These are phyloP conservation scores for Phyllosticta capitalensis DNA, from an alignment of 2,329 filamentous ascomycete species.

Conservation along the genomic window DNA sequence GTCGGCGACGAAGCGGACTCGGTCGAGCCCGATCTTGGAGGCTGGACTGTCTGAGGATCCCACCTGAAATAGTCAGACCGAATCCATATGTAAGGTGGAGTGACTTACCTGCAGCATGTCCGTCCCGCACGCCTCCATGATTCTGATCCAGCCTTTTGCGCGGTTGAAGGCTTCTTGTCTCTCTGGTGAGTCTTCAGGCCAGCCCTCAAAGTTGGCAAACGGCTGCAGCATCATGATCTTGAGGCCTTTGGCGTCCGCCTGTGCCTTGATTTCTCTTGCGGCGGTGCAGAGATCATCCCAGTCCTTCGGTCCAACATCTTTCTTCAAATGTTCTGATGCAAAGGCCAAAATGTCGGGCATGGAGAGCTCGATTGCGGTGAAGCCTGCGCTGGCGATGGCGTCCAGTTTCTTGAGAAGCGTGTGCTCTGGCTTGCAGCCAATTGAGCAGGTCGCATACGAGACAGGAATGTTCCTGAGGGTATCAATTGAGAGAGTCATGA, in stretches of 20 bases:
- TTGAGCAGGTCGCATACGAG: slow-evolving; percentile 49
- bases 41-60: slow-evolving; percentile 54
- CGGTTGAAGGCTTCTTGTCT: slow-evolving; percentile 53
- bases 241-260: slow-evolving; percentile 47
- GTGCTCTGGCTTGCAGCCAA: slow-evolving; percentile 39
- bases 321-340: slow-evolving; percentile 42
- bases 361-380: slow-evolving; percentile 61
- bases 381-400: slow-evolving; percentile 55
- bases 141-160: slow-evolving; percentile 56
- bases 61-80: slow-evolving; percentile 30
- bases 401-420: slow-evolving; percentile 51
- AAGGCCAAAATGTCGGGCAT: slow-evolving; percentile 64
- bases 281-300: slow-evolving; percentile 49
- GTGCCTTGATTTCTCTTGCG: slow-evolving; percentile 43
- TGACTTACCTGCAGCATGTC: slow-evolving; percentile 57
- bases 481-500: slow-evolving; percentile 27
- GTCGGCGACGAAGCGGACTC: slow-evolving; percentile 48
- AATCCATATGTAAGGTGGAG: background rate
- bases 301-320: slow-evolving; percentile 47
- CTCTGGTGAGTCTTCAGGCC: slow-evolving; percentile 49
- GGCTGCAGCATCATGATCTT: slow-evolving; percentile 64
- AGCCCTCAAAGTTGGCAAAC: slow-evolving; percentile 70
- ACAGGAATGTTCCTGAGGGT: slow-evolving; percentile 36
- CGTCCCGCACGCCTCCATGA: slow-evolving; percentile 62
- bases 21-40: slow-evolving; percentile 42